A percentile compares a stretch with the other conserved stretches of the same genome.
Evolutionary conservation across 257 asterid species (phyloP).

Genomic region (Fraxinus cuspidata): DNA sequence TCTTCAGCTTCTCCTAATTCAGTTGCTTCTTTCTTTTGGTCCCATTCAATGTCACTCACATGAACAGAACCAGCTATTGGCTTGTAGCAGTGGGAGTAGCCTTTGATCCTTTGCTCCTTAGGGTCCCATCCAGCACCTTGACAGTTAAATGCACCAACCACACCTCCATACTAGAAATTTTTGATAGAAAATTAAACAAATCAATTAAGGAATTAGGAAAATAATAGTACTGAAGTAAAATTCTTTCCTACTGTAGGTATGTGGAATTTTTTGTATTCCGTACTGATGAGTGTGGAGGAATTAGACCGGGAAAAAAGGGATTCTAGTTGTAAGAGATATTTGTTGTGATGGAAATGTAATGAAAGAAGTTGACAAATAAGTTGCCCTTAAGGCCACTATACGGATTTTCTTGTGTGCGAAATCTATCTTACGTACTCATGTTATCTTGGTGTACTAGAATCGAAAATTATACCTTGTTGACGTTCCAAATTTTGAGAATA

Average conservation of each 20-base stretch:
- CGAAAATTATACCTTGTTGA: slow-evolving; percentile 5
- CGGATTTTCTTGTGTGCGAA: too few relatives aligned
- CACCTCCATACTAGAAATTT: slow-evolving; percentile 32
- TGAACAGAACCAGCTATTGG: slow-evolving; percentile 28
- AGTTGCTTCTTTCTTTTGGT: slow-evolving; percentile 28
- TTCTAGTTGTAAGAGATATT: too few relatives aligned
- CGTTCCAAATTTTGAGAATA: slow-evolving; percentile 20
- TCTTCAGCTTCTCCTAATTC: slow-evolving; percentile 31
- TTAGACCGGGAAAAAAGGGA: too few relatives aligned
- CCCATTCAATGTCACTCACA: slow-evolving; percentile 34
- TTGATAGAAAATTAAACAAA: neutral
- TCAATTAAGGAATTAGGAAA: neutral
- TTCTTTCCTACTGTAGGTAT: neutral
- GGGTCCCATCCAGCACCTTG: slow-evolving; percentile 46
- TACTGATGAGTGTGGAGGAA: neutral
- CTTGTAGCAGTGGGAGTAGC: slow-evolving; percentile 29
- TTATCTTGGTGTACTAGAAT: neutral
- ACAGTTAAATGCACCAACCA: slow-evolving; percentile 39
- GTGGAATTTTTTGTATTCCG: too few relatives aligned
- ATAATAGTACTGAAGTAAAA: neutral
- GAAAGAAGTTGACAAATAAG: neutral
- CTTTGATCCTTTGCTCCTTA: slow-evolving; percentile 30
- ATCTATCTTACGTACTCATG: neutral
- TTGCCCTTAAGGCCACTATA: neutral
- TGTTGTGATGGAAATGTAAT: too few relatives aligned